phyloP scores from a whole-genome alignment of 495 filamentous ascomycete genomes.

The Aspergillus incahuasiensis region DNA sequence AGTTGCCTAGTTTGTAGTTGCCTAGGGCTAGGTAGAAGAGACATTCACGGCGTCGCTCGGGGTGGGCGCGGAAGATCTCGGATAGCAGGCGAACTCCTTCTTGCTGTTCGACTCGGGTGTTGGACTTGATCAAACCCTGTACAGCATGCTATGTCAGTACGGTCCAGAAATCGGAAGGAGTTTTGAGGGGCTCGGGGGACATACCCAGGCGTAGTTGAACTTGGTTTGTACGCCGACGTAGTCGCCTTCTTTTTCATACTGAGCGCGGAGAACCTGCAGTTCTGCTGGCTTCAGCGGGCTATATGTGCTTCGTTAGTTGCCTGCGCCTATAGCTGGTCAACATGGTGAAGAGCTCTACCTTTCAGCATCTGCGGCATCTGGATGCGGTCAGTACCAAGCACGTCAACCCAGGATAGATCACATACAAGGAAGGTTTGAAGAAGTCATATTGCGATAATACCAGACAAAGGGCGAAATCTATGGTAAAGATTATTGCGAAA shows the following conservation, averaged over 20 bases:
- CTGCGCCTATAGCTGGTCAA: neutral
- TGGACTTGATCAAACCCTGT: constrained; percentile 92
- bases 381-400: constrained; percentile 15
- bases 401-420: constrained; percentile 18
- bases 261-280: constrained; percentile 81
- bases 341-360: constrained; percentile 56
- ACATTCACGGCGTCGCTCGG: constrained; percentile 91
- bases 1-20: constrained; percentile 98
- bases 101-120: constrained; percentile 78
- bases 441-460: constrained; percentile 40
- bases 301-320: constrained; percentile 31
- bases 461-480: neutral
- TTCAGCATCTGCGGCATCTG: constrained; percentile 97
- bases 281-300: constrained; percentile 87
- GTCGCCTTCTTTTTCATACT: constrained; percentile 94
- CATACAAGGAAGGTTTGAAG: constrained; percentile 67
- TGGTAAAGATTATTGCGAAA: neutral
- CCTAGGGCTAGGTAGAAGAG: constrained; percentile 95
- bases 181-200: constrained; percentile 6
- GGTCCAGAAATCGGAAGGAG: neutral
- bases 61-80: constrained; percentile 90
- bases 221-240: constrained; percentile 97
- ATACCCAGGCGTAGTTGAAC: constrained; percentile 98
- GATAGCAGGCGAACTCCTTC: constrained; percentile 89
- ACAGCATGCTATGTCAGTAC: neutral